Evolutionary conservation across 345 rosid genomes (phyloP), one percentile per base, ranked within the genome.

Genomic region (Mercurialis annua): DNA sequence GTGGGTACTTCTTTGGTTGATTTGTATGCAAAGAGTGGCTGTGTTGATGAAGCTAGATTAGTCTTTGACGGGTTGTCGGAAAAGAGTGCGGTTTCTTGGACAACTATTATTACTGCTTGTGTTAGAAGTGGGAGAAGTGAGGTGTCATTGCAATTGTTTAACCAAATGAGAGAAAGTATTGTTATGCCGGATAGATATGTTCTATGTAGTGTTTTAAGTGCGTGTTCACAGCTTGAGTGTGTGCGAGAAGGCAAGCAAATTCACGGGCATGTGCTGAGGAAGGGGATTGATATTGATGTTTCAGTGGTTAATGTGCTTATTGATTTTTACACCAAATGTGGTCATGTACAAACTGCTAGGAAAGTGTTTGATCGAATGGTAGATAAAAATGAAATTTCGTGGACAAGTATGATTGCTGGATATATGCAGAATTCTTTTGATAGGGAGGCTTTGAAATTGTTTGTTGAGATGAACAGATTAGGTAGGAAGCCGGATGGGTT

Each of bases 331-430:
- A 60, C 72, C 9, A 91, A 91, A 69, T 80, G 86, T 71, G 87
- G 86, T 24, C 77, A 73, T 74, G 81, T 83, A 54, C 48, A 56
- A 69, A 54, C 55, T 46, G 91, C 86, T 53, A 69, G 74, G 38
- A 78, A 66, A 69, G 67, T 88, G 42, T 88, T 89, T 17, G 76
- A 87, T 75, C 69, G 63, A 65, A 83, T 84, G 90, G 66, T 47
- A 24, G 76, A 70, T 59, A 81, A 66, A 79, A 66, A 88, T 60
- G 77, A 84, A 64, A 83, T 87, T 71, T 87, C 91, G 1, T 87
- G 90, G 96, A 85, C 91, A 59, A 83, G 89, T 18, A 74, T 88
- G 81, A 77, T 88, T 67, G 76, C 90, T 58, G 92, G 96, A 4
- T 87, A 83, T 65, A 87, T 83, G 82, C 90, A 88, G 68, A 87